Conservation (phyloP, 768 basidiomycete species). For the Boletus rubroflammeus region DNA sequence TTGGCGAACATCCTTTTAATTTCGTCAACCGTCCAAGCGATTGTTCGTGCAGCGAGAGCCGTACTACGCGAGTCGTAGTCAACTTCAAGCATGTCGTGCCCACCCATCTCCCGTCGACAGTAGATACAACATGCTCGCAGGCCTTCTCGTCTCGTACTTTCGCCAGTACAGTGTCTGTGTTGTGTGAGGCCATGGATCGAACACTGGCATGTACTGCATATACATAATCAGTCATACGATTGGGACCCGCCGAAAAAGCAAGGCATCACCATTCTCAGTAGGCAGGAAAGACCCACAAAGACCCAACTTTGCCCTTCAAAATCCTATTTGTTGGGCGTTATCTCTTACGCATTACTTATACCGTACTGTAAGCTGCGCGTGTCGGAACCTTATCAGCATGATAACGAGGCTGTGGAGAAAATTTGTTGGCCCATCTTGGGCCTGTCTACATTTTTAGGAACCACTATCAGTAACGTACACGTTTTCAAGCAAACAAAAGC, state of each 20-base stretch:
- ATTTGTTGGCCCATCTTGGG: background rate
- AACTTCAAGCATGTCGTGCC: background rate
- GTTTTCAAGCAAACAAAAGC: background rate
- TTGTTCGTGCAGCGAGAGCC: background rate
- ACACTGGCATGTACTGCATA: background rate
- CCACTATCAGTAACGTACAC: background rate
- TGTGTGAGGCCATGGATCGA: background rate
- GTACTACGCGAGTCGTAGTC: background rate
- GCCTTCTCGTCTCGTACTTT: background rate
- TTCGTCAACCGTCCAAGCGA: background rate
- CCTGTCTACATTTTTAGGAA: background rate
- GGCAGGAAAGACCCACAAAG: background rate
- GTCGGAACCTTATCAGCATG: background rate
- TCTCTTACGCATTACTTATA: background rate
- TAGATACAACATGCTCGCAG: background rate
- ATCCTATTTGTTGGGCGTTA: background rate
- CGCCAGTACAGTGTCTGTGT: background rate
- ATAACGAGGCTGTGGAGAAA: background rate
- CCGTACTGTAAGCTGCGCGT: background rate
- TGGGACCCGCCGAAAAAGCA: background rate
- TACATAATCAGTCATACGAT: background rate
- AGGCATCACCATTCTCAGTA: background rate
- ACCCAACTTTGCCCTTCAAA: background rate
- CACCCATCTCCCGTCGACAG: background rate
- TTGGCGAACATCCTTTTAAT: no score